Base-by-base conservation (phyloP, 768 basidiomycete species). In the Rhodotorula babjevae region DNA sequence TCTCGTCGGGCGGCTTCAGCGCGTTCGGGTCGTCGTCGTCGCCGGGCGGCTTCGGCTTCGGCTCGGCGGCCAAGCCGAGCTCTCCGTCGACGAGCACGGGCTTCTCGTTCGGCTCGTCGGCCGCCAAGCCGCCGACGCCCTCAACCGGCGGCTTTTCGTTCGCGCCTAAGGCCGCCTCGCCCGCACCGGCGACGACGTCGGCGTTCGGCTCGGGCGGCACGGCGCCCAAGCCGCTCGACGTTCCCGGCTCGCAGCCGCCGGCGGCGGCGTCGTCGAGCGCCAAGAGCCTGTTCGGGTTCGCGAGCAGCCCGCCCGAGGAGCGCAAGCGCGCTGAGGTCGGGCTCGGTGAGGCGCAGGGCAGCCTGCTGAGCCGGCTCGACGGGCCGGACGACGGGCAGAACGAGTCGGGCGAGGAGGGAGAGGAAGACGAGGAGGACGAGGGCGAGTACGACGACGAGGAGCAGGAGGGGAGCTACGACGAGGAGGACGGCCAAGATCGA, bases 211-310 rank as follows among this genome's bases (percentile, higher is more conserved):
- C 29, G 16, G 57, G 50, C 50, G 50, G 50, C 23, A 52, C 50
- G 25, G 40, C 59, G 36, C 15, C 59, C n/a, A 61, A 61, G 40
- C 36, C 33, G 21, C 23, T 19, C 49, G 49, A 49, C 12, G 49
- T 49, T 18, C 44, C 44, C 18, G 36, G 36, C 36, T 36, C 36
- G 44, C 42, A n/a, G 60, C 40, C 10, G 40, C 6, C 44, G 44
- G 8, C 44, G 40, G 44, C 44, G 44, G 8, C 44, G 44, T 46
- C 44, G 44, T 46, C 44, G 19, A 50, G 67, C 33, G 63, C 72
- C 15, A 73, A 73, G 67, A 69, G 67, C 60, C 50, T 73, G 27
- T 73, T 73, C 29, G 72, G 72, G 33, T 73, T 73, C 40, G 72
- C 72, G 29, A 65, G 64, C 42, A 66, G 64, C 21, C 72, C 72